phyloP scores from a whole-genome alignment of 2,329 filamentous ascomycete species.

The Coniochaeta prunicola region DNA sequence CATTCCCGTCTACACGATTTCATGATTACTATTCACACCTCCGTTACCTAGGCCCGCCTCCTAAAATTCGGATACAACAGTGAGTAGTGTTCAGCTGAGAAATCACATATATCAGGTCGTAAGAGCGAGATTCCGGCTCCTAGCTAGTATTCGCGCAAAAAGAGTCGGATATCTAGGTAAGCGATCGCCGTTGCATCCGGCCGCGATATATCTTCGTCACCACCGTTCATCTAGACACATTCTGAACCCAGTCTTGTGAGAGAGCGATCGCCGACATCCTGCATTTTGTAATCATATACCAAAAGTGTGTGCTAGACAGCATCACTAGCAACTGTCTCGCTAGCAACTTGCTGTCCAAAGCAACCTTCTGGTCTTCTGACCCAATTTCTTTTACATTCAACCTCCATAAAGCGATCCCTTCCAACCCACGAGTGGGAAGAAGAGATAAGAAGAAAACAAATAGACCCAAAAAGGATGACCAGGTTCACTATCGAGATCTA shows the following conservation, averaged over 20 bases:
- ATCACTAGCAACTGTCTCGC: no score
- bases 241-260: background rate
- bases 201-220: background rate
- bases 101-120: background rate
- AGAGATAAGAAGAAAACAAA: background rate
- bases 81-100: background rate
- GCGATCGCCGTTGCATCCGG: background rate
- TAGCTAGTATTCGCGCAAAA: background rate
- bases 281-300: background rate
- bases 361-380: no score
- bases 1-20: background rate
- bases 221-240: background rate
- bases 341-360: no score
- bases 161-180: background rate
- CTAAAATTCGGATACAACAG: background rate
- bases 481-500: constrained; percentile 32
- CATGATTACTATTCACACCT: background rate
- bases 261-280: background rate
- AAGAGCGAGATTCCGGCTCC: background rate
- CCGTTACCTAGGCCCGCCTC: background rate
- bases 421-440: background rate
- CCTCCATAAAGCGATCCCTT: no score
- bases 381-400: no score
- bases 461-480: background rate
- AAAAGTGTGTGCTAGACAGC: background rate